Conservation (phyloP, 2,329 filamentous ascomycete genomes). For the Scedosporium minutisporum region DNA sequence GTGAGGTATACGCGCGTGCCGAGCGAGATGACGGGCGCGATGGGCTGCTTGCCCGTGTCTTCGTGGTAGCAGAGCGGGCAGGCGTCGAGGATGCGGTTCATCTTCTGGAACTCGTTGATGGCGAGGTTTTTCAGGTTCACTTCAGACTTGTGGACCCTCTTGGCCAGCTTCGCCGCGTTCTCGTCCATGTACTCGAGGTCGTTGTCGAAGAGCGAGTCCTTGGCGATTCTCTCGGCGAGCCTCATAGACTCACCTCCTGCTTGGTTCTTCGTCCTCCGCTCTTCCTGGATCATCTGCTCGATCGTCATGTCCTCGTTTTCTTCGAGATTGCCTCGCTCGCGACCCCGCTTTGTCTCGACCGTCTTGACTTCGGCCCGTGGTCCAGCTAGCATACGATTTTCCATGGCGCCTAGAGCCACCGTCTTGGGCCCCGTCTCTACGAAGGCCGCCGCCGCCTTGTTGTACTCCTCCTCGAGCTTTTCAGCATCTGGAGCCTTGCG, state of each 20-base stretch:
- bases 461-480: conserved; percentile 75
- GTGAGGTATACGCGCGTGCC: conserved; percentile 82
- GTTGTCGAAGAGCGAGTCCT: conserved; percentile 82
- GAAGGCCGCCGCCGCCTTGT: conserved; percentile 58
- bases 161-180: conserved; percentile 82
- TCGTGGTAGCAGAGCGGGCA: conserved; percentile 93
- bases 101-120: conserved; percentile 80
- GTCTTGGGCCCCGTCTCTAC: conserved; percentile 47
- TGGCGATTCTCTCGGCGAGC: conserved; percentile 86
- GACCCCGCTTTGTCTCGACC: conserved; percentile 70
- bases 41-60: conserved; percentile 60
- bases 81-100: conserved; percentile 74
- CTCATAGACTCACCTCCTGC: conserved; percentile 70
- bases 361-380: conserved; percentile 62
- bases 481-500: conserved; percentile 65
- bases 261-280: conserved; percentile 72
- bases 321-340: conserved; percentile 73
- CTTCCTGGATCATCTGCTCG: conserved; percentile 94
- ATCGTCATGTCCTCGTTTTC: conserved; percentile 95
- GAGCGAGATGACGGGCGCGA: conserved; percentile 78
- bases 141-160: conserved; percentile 78
- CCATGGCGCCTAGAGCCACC: conserved; percentile 77
- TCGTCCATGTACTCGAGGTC: conserved; percentile 97
- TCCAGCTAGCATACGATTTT: conserved; percentile 80
- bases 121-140: conserved; percentile 80